Percentiles rank a stretch among this genome's conserved stretches.
These are phyloP conservation scores for Sanghuangporus sanghuang DNA, from an alignment of 1,284 basidiomycete genomes.

Conservation along the genomic window DNA sequence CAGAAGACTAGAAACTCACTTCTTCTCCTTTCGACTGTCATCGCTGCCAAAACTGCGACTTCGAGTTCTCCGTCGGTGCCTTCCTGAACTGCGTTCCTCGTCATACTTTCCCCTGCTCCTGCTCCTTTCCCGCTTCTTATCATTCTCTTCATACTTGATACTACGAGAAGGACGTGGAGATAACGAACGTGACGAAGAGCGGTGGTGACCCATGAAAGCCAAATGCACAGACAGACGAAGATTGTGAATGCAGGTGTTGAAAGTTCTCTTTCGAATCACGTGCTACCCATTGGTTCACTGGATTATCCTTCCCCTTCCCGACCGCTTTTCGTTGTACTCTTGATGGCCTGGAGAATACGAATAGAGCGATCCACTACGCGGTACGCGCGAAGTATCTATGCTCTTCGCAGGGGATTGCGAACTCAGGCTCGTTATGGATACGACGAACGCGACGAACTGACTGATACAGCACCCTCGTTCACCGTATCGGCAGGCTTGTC, in stretches of 20 bases:
- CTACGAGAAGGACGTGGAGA: conserved; percentile 32
- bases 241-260: not conserved
- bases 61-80: conserved; percentile 17
- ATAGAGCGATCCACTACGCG: not conserved
- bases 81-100: conserved; percentile 9
- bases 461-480: conserved; percentile 22
- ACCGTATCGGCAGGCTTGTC: conserved; percentile 42
- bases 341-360: conserved; percentile 1
- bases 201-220: conserved; percentile 29
- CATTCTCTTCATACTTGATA: conserved; percentile 32
- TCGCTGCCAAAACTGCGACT: conserved; percentile 32
- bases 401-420: conserved; percentile 18
- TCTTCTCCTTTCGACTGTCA: conserved; percentile 49
- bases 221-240: not conserved
- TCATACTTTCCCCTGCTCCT: conserved; percentile 37
- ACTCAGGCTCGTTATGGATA: conserved; percentile 43
- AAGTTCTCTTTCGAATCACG: not conserved
- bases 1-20: conserved; percentile 37
- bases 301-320: not conserved
- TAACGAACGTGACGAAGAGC: conserved; percentile 46
- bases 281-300: not conserved
- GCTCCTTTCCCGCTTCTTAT: conserved; percentile 34
- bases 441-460: conserved; percentile 27
- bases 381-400: not conserved
- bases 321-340: not conserved